Conservation (phyloP, 2,329 filamentous ascomycete species). For the Cryphonectria parasitica region DNA sequence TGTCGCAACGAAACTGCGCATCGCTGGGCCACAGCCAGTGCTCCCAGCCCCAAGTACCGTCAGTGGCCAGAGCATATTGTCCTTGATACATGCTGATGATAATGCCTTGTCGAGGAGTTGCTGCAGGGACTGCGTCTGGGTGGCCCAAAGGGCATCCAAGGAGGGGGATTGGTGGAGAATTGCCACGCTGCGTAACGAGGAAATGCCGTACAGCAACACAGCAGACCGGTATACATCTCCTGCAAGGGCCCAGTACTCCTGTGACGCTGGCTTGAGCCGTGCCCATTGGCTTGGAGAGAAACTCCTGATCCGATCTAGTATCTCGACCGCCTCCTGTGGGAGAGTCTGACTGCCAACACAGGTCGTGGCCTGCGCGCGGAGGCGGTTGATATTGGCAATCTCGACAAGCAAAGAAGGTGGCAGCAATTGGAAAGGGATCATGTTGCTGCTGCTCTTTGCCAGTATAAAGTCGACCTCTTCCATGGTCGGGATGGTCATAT, state of each 20-base stretch:
- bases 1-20: conserved; percentile 37
- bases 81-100: conserved; percentile 29
- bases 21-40: conserved; percentile 25
- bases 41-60: conserved; percentile 43
- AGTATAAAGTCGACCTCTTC: conserved; percentile 36
- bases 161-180: conserved; percentile 33
- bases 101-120: conserved; percentile 32
- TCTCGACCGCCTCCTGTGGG: conserved; percentile 30
- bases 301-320: conserved; percentile 35
- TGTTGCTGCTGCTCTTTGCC: conserved; percentile 27
- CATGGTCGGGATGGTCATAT: conserved; percentile 33
- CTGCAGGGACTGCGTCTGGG: conserved; percentile 31
- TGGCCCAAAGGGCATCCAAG: conserved; percentile 25
- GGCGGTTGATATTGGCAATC: conserved; percentile 41
- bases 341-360: conserved; percentile 13
- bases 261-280: conserved; percentile 33
- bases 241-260: conserved; percentile 37
- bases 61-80: conserved; percentile 41
- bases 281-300: conserved; percentile 40
- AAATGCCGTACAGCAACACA: conserved; percentile 42
- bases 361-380: conserved; percentile 35
- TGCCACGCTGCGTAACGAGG: conserved; percentile 40
- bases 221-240: conserved; percentile 38
- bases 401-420: conserved; percentile 40
- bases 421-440: conserved; percentile 36